Evolutionary conservation across 257 asterid genomes (phyloP).

Genomic region (Solanum arcanum): DNA sequence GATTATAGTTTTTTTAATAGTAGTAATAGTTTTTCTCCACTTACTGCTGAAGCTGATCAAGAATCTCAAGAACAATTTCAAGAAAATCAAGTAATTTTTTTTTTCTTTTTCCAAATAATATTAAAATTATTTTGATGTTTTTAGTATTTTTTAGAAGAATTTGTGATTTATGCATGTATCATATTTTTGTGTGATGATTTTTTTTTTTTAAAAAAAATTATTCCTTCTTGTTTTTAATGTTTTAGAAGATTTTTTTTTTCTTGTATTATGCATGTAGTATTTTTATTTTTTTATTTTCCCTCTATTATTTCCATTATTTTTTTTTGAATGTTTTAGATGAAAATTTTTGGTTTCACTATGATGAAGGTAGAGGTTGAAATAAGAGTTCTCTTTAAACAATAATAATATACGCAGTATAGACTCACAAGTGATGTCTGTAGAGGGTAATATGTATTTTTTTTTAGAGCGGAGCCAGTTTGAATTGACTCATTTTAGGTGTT

Average conservation of each 20-base stretch:
- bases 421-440: neutral
- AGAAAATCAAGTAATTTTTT: neutral
- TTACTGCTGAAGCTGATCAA: slow-evolving; percentile 10
- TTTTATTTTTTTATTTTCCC: neutral
- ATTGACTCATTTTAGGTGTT: neutral
- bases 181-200: neutral
- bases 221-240: neutral
- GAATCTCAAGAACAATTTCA: neutral
- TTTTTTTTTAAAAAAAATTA: no score
- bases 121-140: neutral
- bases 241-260: neutral
- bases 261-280: neutral
- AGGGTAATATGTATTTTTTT: neutral
- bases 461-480: neutral
- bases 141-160: neutral
- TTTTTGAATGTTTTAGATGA: neutral
- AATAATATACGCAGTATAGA: no score
- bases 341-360: neutral
- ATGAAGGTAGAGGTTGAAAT: neutral
- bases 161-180: neutral
- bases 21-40: slow-evolving; percentile 28
- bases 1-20: slow-evolving; percentile 19
- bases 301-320: neutral
- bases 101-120: neutral
- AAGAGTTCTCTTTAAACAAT: no score